Evolutionary conservation across 805 yeast species (phyloP), one percentile per base, ranked within the genome.

Genomic region (Saccharomyces kudriavzevii): DNA sequence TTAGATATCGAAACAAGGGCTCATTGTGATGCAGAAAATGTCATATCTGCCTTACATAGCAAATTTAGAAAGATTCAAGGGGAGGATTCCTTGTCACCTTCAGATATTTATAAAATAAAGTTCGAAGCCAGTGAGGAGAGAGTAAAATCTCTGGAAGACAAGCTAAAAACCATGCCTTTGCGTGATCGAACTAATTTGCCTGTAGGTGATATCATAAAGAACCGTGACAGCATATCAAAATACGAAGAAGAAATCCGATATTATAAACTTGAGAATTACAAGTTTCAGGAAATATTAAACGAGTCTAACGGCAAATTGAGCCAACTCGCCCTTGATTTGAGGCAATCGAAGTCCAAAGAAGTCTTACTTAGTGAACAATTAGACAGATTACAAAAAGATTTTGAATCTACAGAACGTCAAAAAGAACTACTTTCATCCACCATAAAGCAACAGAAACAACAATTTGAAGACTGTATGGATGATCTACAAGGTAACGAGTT

Each of bases 401-500:
- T 86, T 25, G 83, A 83, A 47, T 77, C 84, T 2, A 68, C 85
- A 14, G 75, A 74, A 43, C 65, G 74, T n/a, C 84, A 81, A 60
- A 83, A 81, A 58, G 61, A 65, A 1, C 84, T 88, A 29, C 70
- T 89, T 29, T 65, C 74, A 1, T 75, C 78, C 40, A 77, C 80
- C 29, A 71, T 85, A 22, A 80, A 79, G 40, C 72, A 85, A 30
- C 89, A 87, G 69, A 85, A 83, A 63, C 69, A 74, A 17, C 78
- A 96, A 56, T 82, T 95, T 31, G 91, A 87, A 35, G 86, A 84
- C 56, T 86, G 88, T 65, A 81, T 78, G 60, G 75, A 76, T 54
- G 87, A 87, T 61, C 73, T 90, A 26, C 95, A 89, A 61, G 78
- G 80, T 49, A 91, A 94, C 1, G 96, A 91, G 64, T 76, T 83